Evolutionary conservation across 2,329 filamentous ascomycete species (phyloP).

Genomic region (Xylaria arbuscula): DNA sequence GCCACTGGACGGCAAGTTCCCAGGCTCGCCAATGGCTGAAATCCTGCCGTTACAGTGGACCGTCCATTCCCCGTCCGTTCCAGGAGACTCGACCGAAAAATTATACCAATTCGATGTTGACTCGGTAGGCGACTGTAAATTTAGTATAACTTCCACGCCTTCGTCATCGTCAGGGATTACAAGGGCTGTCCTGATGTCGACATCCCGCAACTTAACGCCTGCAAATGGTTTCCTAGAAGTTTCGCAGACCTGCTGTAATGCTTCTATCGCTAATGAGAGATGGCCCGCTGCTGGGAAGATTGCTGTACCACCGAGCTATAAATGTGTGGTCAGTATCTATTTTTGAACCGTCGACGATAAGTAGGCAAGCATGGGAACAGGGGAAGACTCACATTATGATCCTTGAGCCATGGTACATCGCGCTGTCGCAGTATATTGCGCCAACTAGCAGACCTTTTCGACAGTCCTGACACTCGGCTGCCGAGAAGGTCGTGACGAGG

Average conservation of each 20-base stretch:
- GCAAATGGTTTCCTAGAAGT: conserved; percentile 32
- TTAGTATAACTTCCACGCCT: conserved; percentile 47
- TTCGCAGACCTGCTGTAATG: conserved; percentile 37
- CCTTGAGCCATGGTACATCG: conserved; percentile 39
- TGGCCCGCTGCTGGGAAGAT: conserved; percentile 42
- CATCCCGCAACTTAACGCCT: conserved; percentile 44
- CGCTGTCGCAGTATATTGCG: conserved; percentile 40
- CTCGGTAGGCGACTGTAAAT: conserved; percentile 40
- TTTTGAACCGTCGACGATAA: conserved; percentile 40
- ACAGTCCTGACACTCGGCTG: conserved; percentile 33
- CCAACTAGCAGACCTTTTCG: conserved; percentile 38
- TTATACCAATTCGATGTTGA: conserved; percentile 33
- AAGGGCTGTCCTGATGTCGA: conserved; percentile 49
- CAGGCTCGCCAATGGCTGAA: background rate
- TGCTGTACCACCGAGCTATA: conserved; percentile 34
- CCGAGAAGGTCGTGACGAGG: conserved; percentile 48
- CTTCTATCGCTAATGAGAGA: conserved; percentile 38
- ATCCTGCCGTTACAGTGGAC: conserved; percentile 38
- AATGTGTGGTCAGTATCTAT: conserved; percentile 34
- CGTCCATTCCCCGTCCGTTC: conserved; percentile 32
- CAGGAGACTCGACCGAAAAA: conserved; percentile 37
- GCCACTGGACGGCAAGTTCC: background rate
- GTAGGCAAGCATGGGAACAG: conserved; percentile 30
- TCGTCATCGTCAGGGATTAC: conserved; percentile 49
- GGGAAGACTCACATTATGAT: conserved; percentile 34